Evolutionary conservation across 495 filamentous ascomycete genomes (phyloP), one percentile per base, ranked within the genome.

Genomic region (Parathielavia hyrcaniae): DNA sequence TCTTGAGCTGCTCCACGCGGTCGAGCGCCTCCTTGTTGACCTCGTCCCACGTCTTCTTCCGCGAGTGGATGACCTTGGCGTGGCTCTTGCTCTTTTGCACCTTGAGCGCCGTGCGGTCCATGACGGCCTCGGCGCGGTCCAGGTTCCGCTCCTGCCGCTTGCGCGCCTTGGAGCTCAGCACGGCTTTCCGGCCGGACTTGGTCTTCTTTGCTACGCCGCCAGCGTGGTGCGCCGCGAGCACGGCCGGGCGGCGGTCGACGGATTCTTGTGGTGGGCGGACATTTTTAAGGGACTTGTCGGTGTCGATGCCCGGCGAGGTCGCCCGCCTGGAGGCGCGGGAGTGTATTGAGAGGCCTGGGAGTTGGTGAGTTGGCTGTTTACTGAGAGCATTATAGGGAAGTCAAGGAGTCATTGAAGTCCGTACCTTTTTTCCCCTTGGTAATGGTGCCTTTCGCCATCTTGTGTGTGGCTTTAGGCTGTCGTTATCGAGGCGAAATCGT

Each of bases 271-370:
- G 81, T 12, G 81, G 77, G 46, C 81, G 79, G 47, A 81, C 73
- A 50, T 80, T 68, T 61, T 83, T 84, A 39, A 91, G 72, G 4
- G 87, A 90, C 73, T 89, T 89, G 74, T 91, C 87, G 59, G 83
- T 76, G 67, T 90, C 75, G 70, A 89, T 81, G 67, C 83, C 77
- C 13, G 85, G 86, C 14, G 86, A 87, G 23, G 81, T 81, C 40
- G 80, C 88, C 50, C 90, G 83, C 64, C 86, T 79, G 61, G 85
- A 86, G 30, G 85, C 86, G 36, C 88, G 85, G 51, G 88, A 89
- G 71, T 86, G 86, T 50, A 80, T 43, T 11, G 75, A 77, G 20
- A 72, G 68, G 34, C 60, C 77, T 78, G 61, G n/a, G 17, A 47
- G 53, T 22, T 45, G 23, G 41, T 0, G 5, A 8, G 6, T 30